Percentiles rank a stretch among this genome's conserved stretches.
These are phyloP conservation scores for Ogataea naganishii DNA, from an alignment of 805 yeast genomes.

Conservation along the genomic window DNA sequence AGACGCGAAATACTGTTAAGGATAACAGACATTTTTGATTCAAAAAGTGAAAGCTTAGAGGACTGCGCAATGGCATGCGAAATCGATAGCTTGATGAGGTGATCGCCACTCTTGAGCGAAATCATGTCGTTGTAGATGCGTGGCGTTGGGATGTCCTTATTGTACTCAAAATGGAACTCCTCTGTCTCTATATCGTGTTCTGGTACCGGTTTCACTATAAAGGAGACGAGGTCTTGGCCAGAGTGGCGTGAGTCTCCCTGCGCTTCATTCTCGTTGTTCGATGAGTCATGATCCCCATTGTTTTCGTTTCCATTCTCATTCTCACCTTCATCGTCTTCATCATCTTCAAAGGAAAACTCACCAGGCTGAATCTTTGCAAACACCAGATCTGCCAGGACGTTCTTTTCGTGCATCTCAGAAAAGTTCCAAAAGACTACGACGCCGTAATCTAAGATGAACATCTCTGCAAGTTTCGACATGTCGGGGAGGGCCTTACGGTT, in stretches of 20 bases:
- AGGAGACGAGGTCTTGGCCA: constrained; percentile 16
- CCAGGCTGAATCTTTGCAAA: constrained; percentile 40
- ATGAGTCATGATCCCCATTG: constrained; percentile 2
- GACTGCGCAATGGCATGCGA: constrained; percentile 97
- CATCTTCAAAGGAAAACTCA: constrained; percentile 33
- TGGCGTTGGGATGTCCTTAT: constrained; percentile 36
- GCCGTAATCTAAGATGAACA: constrained; percentile 86
- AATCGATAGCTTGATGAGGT: constrained; percentile 82
- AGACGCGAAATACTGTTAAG: constrained; percentile 79
- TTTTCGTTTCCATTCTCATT: constrained; percentile 7
- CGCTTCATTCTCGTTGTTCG: constrained; percentile 4
- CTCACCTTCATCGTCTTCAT: constrained; percentile 31
- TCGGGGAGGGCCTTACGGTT: constrained; percentile 34
- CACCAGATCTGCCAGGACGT: constrained; percentile 85
- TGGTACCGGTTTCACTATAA: constrained; percentile 64
- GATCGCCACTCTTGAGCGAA: constrained; percentile 84
- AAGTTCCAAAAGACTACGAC: constrained; percentile 98
- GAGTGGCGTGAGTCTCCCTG: constrained; percentile 2
- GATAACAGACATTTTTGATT: constrained; percentile 80
- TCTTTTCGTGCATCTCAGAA: constrained; percentile 85
- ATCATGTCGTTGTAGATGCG: constrained; percentile 91
- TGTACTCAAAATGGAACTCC: constrained; percentile 69
- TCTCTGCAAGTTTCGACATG: constrained; percentile 65
- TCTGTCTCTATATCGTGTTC: constrained; percentile 93
- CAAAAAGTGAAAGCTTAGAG: constrained; percentile 84